A percentile compares a stretch with the other conserved stretches of the same genome.
Evolutionary conservation across 2,329 filamentous ascomycete species (phyloP).

Genomic region (Aspergillus sp.): DNA sequence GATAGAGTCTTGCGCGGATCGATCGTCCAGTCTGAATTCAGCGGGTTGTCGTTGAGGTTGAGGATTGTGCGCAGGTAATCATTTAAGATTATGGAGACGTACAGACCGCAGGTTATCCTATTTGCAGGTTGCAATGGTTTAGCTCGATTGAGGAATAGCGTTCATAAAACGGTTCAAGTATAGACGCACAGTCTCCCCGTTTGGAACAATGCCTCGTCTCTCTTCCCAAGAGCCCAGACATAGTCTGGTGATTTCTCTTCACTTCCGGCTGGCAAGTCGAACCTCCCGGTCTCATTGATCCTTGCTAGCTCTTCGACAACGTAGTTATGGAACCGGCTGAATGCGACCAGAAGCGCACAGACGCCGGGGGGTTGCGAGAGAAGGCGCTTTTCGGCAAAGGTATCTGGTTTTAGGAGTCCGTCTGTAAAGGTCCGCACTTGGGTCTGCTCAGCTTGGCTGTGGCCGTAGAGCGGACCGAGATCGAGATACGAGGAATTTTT

Average conservation of each 20-base stretch:
- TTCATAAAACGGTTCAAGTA: neutral
- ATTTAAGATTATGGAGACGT: slow-evolving; percentile 55
- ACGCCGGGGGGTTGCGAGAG: slow-evolving; percentile 68
- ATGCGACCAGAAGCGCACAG: slow-evolving; percentile 65
- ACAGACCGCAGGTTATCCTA: slow-evolving; percentile 53
- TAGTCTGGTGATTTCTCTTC: slow-evolving; percentile 35
- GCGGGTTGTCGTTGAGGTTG: slow-evolving; percentile 56
- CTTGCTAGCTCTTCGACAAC: slow-evolving; percentile 60
- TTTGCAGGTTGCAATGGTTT: neutral
- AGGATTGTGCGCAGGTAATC: slow-evolving; percentile 64
- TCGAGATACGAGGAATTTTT: slow-evolving; percentile 74
- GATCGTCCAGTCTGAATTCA: slow-evolving; percentile 58
- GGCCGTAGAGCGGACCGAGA: slow-evolving; percentile 70
- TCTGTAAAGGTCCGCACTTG: slow-evolving; percentile 62
- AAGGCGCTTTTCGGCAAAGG: slow-evolving; percentile 65
- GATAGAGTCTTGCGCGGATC: slow-evolving; percentile 61
- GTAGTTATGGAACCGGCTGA: slow-evolving; percentile 70
- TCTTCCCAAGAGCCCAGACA: slow-evolving; percentile 22
- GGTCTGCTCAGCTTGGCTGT: slow-evolving; percentile 61
- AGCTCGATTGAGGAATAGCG: neutral
- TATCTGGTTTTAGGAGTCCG: slow-evolving; percentile 69
- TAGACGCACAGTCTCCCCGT: slow-evolving; percentile 46
- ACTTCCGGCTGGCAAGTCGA: slow-evolving; percentile 52
- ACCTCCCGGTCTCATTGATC: slow-evolving; percentile 68
- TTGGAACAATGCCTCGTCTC: slow-evolving; percentile 51